Evolutionary conservation across 805 yeast genomes (phyloP), one percentile per base, ranked within the genome.

Genomic region (Kuraishia molischiana): DNA sequence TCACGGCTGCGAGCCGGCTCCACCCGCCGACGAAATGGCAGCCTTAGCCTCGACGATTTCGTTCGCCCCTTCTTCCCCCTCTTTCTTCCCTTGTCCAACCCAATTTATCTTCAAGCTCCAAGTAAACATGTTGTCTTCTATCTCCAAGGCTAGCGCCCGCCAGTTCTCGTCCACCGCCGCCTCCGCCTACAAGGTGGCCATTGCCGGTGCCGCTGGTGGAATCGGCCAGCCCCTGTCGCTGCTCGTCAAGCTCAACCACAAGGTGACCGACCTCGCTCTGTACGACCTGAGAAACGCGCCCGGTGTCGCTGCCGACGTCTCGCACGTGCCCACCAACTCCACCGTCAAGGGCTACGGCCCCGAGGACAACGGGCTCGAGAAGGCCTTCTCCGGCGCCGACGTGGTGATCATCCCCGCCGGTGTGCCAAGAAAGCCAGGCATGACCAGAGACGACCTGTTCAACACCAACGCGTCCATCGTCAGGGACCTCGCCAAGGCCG

Each of bases 381-480:
- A 64, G 40, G 95, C 96, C 15, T 66, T 89, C 50, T 65, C 72
- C 37, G 87, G 79, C 36, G 75, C 95, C 37, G 94, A 87, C 52
- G 79, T 89, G 43, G 89, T 89, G 38, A 74, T 89, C 41, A 85
- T 89, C 64, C 96, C 97, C 58, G 97, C 97, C 41, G 97, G 97
- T 72, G 94, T 89, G 41, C 97, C 95, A 71, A 85, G 94, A 77
- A 89, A 87, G 72, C 97, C 97, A 50, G 97, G 97, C 64, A 89
- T 89, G 97, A 85, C 96, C 57, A 84, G 97, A 73, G 97, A 89
- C 62, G 97, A 89, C 61, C 72, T 89, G 54, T 89, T 89, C 80
- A 81, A 85, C 72, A 89, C 94, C 70, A 89, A 89, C 58, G 97
- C 97, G 38, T 81, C 94, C 37, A 89, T 89, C 62, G 96, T 89